Percentiles rank a stretch among this genome's conserved stretches.
phyloP scores from a whole-genome alignment of 2,329 filamentous ascomycete species.

The Fusarium proliferatum region DNA sequence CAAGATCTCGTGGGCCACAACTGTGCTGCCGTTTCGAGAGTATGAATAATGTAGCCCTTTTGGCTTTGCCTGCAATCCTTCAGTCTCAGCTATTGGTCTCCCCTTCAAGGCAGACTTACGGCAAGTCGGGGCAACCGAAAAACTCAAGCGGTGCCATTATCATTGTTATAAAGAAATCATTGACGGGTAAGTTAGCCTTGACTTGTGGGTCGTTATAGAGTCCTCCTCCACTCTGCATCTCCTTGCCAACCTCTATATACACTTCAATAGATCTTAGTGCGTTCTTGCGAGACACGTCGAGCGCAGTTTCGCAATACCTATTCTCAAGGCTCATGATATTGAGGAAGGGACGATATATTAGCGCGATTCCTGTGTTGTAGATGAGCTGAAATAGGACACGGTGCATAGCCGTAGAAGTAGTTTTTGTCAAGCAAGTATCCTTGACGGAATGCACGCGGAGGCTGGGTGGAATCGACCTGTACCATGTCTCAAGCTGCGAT shows the following conservation, averaged over 20 bases:
- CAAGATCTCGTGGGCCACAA: slow-evolving; percentile 9
- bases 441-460: slow-evolving; percentile 3
- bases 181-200: neutral
- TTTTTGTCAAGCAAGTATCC: slow-evolving; percentile 1
- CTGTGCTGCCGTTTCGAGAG: neutral
- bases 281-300: slow-evolving; percentile 13
- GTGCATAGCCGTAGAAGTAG: slow-evolving; percentile 3
- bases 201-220: slow-evolving; percentile 13
- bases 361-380: slow-evolving; percentile 3
- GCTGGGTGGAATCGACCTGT: slow-evolving; percentile 11
- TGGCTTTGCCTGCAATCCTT: neutral
- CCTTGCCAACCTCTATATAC: slow-evolving; percentile 18
- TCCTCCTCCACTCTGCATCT: slow-evolving; percentile 20
- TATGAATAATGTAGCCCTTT: fast-evolving
- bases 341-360: slow-evolving; percentile 21
- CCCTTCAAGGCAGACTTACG: neutral
- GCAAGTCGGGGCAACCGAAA: slow-evolving; percentile 15
- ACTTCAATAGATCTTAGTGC: slow-evolving; percentile 9
- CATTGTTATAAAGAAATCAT: slow-evolving; percentile 9
- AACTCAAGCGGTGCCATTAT: slow-evolving; percentile 16
- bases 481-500: slow-evolving; percentile 1
- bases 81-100: neutral
- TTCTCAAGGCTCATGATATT: neutral
- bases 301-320: neutral
- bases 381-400: slow-evolving; percentile 22